Base-by-base conservation (phyloP, 495 filamentous ascomycete species). In the Aspergillus mulundensis region DNA sequence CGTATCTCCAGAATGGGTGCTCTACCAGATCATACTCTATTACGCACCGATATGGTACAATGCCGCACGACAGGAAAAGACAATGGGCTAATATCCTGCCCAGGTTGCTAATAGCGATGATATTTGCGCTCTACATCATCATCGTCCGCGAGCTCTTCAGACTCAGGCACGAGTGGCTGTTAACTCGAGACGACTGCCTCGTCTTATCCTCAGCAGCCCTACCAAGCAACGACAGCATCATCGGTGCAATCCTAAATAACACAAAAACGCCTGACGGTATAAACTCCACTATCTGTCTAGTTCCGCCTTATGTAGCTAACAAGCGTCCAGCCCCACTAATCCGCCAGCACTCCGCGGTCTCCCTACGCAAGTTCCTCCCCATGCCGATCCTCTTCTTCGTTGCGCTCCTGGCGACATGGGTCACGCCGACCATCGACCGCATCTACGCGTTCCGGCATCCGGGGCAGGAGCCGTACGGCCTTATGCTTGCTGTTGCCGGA, bases 321-420 rank as follows among this genome's bases (percentile, higher is more conserved):
- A 25, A 28, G 16, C 15, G 30, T 32, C 5, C 24, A 54, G 51
- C 1, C 10, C 16, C 5, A 38, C 34, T 18, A 10, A 19, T 16
- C 52, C 56, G 1, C 42, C 60, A 57, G 28, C 63, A 65, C 11
- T 65, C 70, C 6, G 60, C 70, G 5, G 60, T 77, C 1, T 78
- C 75, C 0, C 74, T 78, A 28, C 61, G 72, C 8, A 73, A 78
- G 54, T 78, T 76, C 50, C 66, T 77, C 23, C 66, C 77, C 19
- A 79, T 79, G 74, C 76, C 77, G 0, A 62, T 77, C 7, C 61
- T 79, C 14, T 76, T 79, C 66, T 79, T 78, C 51, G 62, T 77
- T 7, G 73, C 70, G 0, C 59, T 78, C 38, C 57, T 79, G 6
- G 55, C 70, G 1, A 73, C 76, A 3, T 79, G 77, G 77, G 71